Evolutionary conservation across 176 grass and related monocot species (phyloP).

Genomic region (maize (Zea mays)): Zm-B73-REFERENCE-NAM-5.0 NC_050101.1:140867501-140868000

Average conservation of each 20-base stretch:
- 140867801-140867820: conserved; percentile 16
- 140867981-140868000: conserved; percentile 91
- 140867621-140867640: background rate
- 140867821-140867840: conserved; percentile 83
- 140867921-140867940: conserved; percentile 73
- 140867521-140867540: conserved; percentile 78
- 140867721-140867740: conserved; percentile 20
- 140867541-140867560: conserved; percentile 92
- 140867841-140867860: conserved; percentile 73
- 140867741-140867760: background rate
- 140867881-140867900: conserved; percentile 76
- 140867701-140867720: background rate
- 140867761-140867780: background rate
- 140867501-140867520: conserved; percentile 75
- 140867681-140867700: background rate
- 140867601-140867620: background rate
- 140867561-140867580: conserved; percentile 90
- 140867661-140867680: background rate
- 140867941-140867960: conserved; percentile 70
- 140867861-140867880: background rate
- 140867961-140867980: conserved; percentile 88
- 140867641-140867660: background rate
- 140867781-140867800: too few species aligned
- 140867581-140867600: conserved; percentile 59
- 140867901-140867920: conserved; percentile 76